phyloP scores from a whole-genome alignment of 73 alveolate species.

The Paramecium pentaurelia region DNA sequence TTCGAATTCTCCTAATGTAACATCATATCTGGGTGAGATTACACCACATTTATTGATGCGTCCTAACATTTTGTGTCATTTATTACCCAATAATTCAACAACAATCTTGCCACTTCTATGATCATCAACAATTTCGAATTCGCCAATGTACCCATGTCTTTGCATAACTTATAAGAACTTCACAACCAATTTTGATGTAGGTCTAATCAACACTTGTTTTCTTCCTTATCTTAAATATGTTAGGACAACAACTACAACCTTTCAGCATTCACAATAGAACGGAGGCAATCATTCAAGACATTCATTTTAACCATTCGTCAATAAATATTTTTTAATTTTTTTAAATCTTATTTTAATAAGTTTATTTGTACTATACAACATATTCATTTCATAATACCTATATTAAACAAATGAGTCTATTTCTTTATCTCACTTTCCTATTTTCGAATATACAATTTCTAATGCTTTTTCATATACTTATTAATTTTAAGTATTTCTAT shows the following conservation, averaged over 20 bases:
- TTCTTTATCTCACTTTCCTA: neutral
- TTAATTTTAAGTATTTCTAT: no score
- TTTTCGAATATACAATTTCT: neutral
- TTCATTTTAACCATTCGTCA: constrained; percentile 82
- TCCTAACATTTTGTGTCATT: constrained; percentile 63
- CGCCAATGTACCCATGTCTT: constrained; percentile 96
- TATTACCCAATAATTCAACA: constrained; percentile 77
- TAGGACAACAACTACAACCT: constrained; percentile 85
- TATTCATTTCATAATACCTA: neutral
- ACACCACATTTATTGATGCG: constrained; percentile 98
- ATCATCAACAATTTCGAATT: constrained; percentile 97
- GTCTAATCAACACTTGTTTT: constrained; percentile 88
- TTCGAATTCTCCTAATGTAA: constrained; percentile 76
- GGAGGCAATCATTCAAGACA: constrained; percentile 92
- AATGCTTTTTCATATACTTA: no score
- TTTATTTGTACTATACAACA: neutral
- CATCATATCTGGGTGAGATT: constrained; percentile 97
- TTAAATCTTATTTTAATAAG: neutral
- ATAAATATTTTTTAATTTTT: neutral
- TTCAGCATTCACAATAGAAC: constrained; percentile 95
- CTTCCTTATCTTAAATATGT: constrained; percentile 53
- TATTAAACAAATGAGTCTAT: neutral
- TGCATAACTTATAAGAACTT: constrained; percentile 95
- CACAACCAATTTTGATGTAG: constrained; percentile 95
- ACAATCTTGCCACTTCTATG: constrained; percentile 97